phyloP scores from a whole-genome alignment of 768 basidiomycete species.

The Nidularia pulvinata region DNA sequence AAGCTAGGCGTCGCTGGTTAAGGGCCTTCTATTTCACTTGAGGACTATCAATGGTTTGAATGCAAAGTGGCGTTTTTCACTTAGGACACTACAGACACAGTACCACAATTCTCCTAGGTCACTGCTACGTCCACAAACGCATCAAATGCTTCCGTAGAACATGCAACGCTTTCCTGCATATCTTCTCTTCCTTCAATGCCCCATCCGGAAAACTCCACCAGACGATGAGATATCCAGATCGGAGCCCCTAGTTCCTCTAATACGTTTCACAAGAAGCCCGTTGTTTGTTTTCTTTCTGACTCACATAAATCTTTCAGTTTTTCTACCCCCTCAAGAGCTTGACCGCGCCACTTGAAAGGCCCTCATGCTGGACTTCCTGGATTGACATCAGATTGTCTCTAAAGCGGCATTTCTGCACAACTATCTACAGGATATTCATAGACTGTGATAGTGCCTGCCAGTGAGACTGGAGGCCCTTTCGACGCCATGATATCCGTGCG shows the following conservation, averaged over 20 bases:
- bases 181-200: too few species aligned
- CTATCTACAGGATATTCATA: slow-evolving; percentile 36
- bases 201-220: too few species aligned
- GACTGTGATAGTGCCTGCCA: slow-evolving; percentile 39
- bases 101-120: too few species aligned
- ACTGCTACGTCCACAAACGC: too few species aligned
- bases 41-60: not conserved
- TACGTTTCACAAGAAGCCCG: too few species aligned
- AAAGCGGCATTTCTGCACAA: slow-evolving; percentile 38
- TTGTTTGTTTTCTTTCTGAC: not conserved
- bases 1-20: not conserved
- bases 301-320: slow-evolving; percentile 21
- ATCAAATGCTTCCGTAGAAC: too few species aligned
- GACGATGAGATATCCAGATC: too few species aligned
- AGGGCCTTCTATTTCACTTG: not conserved
- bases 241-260: too few species aligned
- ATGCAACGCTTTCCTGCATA: too few species aligned
- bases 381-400: slow-evolving; percentile 42
- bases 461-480: slow-evolving; percentile 10
- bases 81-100: not conserved
- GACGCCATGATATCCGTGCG: not conserved
- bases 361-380: slow-evolving; percentile 49
- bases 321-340: slow-evolving; percentile 29
- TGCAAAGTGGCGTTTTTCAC: not conserved
- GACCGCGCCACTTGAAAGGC: slow-evolving; percentile 32